Percentiles rank a stretch among this genome's conserved stretches.
phyloP scores from a whole-genome alignment of 2,329 filamentous ascomycete species.

The Cryphonectria nitschkei region DNA sequence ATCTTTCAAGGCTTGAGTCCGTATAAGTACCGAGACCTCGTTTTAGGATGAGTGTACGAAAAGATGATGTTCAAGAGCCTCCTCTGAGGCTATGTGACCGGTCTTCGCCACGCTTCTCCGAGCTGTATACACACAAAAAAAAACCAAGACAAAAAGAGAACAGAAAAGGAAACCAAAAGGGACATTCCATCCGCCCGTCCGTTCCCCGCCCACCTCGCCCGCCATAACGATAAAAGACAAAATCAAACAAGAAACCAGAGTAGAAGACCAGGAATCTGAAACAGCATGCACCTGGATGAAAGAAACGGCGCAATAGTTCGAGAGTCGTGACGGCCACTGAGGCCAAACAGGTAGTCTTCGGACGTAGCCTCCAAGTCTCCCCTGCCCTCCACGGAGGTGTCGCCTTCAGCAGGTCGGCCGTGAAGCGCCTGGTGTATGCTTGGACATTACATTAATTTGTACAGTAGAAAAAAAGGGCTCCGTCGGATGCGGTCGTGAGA shows the following conservation, averaged over 20 bases:
- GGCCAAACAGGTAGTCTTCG: neutral
- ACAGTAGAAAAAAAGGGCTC: neutral
- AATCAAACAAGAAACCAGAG: neutral
- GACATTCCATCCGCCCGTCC: neutral
- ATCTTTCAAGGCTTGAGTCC: neutral
- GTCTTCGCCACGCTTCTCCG: neutral
- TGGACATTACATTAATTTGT: conserved; percentile 3
- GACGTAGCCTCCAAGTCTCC: neutral
- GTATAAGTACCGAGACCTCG: neutral
- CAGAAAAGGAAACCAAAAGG: neutral
- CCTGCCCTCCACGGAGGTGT: neutral
- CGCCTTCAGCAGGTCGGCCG: conserved; percentile 2
- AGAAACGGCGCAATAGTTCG: neutral
- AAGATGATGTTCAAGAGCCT: neutral
- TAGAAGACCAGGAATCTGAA: neutral
- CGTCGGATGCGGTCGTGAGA: conserved; percentile 20
- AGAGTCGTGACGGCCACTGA: neutral
- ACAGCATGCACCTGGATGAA: neutral
- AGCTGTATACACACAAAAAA: neutral
- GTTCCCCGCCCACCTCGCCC: neutral
- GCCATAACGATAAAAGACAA: neutral
- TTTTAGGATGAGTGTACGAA: conserved; percentile 2
- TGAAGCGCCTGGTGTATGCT: conserved; percentile 9
- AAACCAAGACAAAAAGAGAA: neutral
- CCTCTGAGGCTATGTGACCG: neutral